phyloP scores from a whole-genome alignment of 2,329 filamentous ascomycete species.

The Nemania diffusa region DNA sequence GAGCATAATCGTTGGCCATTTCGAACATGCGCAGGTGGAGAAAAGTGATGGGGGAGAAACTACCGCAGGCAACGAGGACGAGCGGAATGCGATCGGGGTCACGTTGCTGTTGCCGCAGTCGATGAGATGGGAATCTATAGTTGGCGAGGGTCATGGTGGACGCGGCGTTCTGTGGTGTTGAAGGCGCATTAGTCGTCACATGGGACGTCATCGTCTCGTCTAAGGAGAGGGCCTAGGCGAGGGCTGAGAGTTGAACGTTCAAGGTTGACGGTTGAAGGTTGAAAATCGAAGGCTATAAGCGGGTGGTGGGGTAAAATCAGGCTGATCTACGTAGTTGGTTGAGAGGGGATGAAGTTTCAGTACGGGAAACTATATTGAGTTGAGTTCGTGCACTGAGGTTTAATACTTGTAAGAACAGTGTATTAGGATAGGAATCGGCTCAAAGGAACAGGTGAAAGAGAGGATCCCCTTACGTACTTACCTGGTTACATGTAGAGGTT shows the following conservation, averaged over 20 bases:
- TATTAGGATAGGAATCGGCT: slow-evolving; percentile 4
- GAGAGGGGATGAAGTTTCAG: background rate
- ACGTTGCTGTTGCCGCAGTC: slow-evolving; percentile 66
- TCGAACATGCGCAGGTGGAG: slow-evolving; percentile 86
- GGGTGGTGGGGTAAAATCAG: background rate
- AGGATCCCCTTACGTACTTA: slow-evolving; percentile 9
- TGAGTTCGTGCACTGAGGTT: background rate
- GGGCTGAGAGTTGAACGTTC: background rate
- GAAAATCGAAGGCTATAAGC: background rate
- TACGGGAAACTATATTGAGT: background rate
- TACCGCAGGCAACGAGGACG: slow-evolving; percentile 75
- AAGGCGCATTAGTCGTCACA: slow-evolving; percentile 23
- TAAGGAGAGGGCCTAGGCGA: background rate
- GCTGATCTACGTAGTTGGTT: background rate
- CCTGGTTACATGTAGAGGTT: background rate
- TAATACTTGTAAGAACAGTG: background rate
- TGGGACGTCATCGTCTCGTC: slow-evolving; percentile 37
- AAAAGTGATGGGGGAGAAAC: slow-evolving; percentile 79
- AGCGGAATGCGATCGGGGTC: slow-evolving; percentile 69
- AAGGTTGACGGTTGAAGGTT: background rate
- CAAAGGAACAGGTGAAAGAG: slow-evolving; percentile 19
- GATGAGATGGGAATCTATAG: slow-evolving; percentile 71
- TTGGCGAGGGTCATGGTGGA: slow-evolving; percentile 49
- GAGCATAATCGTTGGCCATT: slow-evolving; percentile 81
- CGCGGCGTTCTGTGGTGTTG: slow-evolving; percentile 31